Base-by-base conservation (phyloP, 2,329 filamentous ascomycete species). In the Onygena corvina region DNA sequence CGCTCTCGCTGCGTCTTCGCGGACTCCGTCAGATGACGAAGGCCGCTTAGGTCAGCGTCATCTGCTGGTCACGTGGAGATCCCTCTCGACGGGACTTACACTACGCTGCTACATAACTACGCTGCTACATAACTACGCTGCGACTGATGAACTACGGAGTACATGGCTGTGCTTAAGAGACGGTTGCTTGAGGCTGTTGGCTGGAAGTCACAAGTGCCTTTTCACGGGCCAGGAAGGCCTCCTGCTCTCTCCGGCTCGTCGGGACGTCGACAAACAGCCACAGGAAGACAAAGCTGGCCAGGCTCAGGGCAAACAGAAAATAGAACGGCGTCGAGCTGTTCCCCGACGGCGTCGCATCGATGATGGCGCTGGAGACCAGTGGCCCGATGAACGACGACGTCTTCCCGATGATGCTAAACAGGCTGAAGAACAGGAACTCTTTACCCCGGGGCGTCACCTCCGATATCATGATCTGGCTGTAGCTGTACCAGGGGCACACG, bases 361-460 rank as follows among this genome's bases (percentile, higher is more conserved):
- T 83, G 51, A 84, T 84, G 4, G 80, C 81, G 53, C 74, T 78
- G 50, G 75, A 79, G n/a, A 85, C 79, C 21, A 84, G 66, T 0
- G 81, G 81, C 0, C 81, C 81, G 49, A 84, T 82, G 56, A 83
- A 84, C 1, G 75, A 77, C 5, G 75, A 79, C 0, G 80, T 80
- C 64, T 84, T 84, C 38, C 80, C 80, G 23, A 83, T 75, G 56
- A 84, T 81, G 53, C 75, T 79, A 64, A 84, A 84, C 1, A 84
- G 63, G 42, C 72, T 76, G 71, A 84, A 85, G 69, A 84, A 84
- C 8, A 84, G 66, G 57, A 83, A 83, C 55, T 84, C 81, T 57
- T 83, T 79, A 31, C 80, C 80, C 4, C 77, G 71, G 0, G 81
- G 81, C 0, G 80, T 83, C 1, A 84, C 79, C 56, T 83, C 81